Evolutionary conservation across 2,329 filamentous ascomycete species (phyloP), one percentile per base, ranked within the genome.

Genomic region (Penicillium glabrum): DNA sequence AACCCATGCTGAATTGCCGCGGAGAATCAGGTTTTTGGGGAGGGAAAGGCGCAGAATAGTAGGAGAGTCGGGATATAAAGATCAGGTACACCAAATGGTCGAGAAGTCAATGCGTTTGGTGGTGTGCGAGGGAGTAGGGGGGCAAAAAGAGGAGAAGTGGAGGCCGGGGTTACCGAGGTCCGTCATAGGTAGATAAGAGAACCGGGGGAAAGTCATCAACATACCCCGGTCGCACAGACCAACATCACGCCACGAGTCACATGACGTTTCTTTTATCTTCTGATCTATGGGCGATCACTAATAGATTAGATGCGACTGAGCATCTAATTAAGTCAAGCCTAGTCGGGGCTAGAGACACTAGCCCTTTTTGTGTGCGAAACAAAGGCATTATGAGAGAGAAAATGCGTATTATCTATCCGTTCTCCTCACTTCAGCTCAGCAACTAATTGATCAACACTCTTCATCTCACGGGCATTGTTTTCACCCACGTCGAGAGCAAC

Each of bases 401-500:
- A 11, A 39, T 10, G 16, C 8, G 35, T 3, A 10, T 39, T n/a
- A 39, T 19, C 16, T 19, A 23, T 6, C 4, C 23, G 5, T 23
- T 33, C 19, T 27, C 27, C 47, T 29, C 59, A 62, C 47, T 61
- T 23, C n/a, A 64, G 33, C 43, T 57, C 53, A 37, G 53, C 53
- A 19, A 59, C 53, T 29, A 59, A 21, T 27, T 59, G 53, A 31
- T 59, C 57, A 8, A 88, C 87, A 67, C 87, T 90, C 59, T 90
- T 79, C 72, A 91, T 79, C 72, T 91, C 63, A 47, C 65, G 69
- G 11, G 56, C 70, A 62, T 79, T 79, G 54, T 74, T 74, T 67
- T 79, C 77, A 3, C 76, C 77, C 39, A 79, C 89, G 75, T 96
- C 89, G 57, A 96, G 73, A 11, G 91, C 91, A 9, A 96, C 90